Base-by-base conservation (phyloP, 2,329 filamentous ascomycete species). In the Periconia sp. region DNA sequence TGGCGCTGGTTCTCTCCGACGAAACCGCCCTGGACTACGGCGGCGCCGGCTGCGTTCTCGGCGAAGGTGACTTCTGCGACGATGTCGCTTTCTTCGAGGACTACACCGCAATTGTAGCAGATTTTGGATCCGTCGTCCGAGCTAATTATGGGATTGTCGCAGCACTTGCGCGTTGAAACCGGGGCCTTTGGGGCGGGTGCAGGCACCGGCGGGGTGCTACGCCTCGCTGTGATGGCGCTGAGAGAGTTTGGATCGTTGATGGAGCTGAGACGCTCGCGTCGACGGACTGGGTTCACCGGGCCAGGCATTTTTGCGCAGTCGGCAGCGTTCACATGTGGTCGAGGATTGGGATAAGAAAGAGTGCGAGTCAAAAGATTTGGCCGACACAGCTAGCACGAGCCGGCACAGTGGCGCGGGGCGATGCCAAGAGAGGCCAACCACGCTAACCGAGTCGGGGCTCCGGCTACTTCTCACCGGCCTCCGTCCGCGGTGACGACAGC, bases 41-140 rank as follows among this genome's bases (percentile, higher is more conserved):
- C 92, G 35, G 89, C 90, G 60, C 94, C 94, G 23, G 84, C 85
- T 0, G 89, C 84, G 19, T 84, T 87, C 74, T 99, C 92, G 53
- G 91, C 91, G 63, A 97, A 99, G 16, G 86, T 86, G 50, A 97
- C 83, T 69, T 99, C 94, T 35, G 90, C 83, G 45, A 96, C 92
- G 50, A 97, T 96, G 63, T 95, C 91, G 65, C 84, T 86, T 64
- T 95, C 88, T 57, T 88, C 86, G 42, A 92, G 83, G 54, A 96
- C 84, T 47, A 84, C 86, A 79, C 91, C 92, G 70, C 94, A 97
- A 33, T 83, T 87, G 48, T 85, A 83, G 72, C 94, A 97, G 40
- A 55, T 46, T 11, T 40, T 43, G 2, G 30, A 39, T 19, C 52
- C 54, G 15, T 62, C 60, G 19, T 57, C 52, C 16, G 54, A 43